A percentile compares a stretch with the other conserved stretches of the same genome.
Evolutionary conservation across 371 early-diverging fungal species (phyloP).

Genomic region (Sporodiniella umbellata): DNA sequence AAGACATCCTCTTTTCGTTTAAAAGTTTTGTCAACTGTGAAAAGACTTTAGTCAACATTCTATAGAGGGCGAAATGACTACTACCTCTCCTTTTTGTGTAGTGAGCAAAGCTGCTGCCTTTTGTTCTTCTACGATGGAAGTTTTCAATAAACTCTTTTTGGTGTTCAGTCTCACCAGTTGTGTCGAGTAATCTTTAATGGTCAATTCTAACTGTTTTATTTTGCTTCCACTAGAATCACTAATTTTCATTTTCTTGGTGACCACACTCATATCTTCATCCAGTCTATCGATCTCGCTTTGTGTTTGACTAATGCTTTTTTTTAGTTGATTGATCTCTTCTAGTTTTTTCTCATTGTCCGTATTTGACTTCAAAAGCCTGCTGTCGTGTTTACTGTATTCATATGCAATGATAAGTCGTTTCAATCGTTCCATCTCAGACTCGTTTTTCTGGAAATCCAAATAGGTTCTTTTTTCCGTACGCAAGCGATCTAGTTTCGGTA

Average conservation of each 20-base stretch:
- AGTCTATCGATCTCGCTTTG: constrained; percentile 48
- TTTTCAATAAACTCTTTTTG: constrained; percentile 71
- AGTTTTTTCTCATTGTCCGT: constrained; percentile 34
- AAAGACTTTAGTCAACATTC: not conserved
- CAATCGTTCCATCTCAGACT: constrained; percentile 82
- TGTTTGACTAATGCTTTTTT: constrained; percentile 22
- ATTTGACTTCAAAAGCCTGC: constrained; percentile 39
- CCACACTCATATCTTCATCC: constrained; percentile 42
- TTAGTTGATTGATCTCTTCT: constrained; percentile 25
- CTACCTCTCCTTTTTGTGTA: constrained; percentile 48
- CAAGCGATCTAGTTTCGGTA: constrained; percentile 90
- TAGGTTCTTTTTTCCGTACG: constrained; percentile 87
- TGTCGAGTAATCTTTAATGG: constrained; percentile 71
- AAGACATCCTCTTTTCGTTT: constrained; percentile 48
- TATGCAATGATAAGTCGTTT: constrained; percentile 78
- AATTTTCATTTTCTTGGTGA: constrained; percentile 32
- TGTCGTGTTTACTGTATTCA: constrained; percentile 69
- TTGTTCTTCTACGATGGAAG: constrained; percentile 76
- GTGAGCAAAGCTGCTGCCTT: constrained; percentile 32
- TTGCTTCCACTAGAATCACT: constrained; percentile 53
- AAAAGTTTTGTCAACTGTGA: constrained; percentile 50
- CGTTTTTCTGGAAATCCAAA: constrained; percentile 90
- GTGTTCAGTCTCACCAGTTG: constrained; percentile 78
- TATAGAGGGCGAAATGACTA: not conserved
- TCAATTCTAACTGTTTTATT: constrained; percentile 62